Evolutionary conservation across 306 rosid genomes (phyloP).

Genomic region (Lablab purpureus): DNA sequence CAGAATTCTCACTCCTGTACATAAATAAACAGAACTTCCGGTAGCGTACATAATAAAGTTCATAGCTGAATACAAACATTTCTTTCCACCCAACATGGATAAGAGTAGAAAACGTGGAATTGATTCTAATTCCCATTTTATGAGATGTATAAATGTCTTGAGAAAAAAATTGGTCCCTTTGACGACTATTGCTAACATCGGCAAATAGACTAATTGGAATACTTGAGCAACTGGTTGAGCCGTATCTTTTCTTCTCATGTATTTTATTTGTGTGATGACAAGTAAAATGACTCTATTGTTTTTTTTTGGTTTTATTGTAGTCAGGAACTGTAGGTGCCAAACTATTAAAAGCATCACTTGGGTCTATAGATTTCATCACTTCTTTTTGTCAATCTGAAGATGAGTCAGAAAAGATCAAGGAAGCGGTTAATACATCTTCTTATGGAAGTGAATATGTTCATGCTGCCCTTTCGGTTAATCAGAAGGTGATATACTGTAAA

Average conservation of each 20-base stretch:
- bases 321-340: conserved; percentile 66
- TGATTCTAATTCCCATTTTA: neutral
- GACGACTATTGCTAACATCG: neutral
- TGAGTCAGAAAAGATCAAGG: conserved; percentile 76
- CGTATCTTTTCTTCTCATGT: conserved; percentile 15
- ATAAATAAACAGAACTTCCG: neutral
- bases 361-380: conserved; percentile 94
- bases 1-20: neutral
- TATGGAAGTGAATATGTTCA: conserved; percentile 92
- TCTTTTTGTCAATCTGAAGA: conserved; percentile 78
- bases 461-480: conserved; percentile 87
- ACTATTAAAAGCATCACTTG: conserved; percentile 83
- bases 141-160: neutral
- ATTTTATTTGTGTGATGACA: conserved; percentile 32
- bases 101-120: neutral
- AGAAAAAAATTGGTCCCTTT: neutral
- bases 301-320: conserved; percentile 61
- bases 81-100: neutral
- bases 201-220: neutral
- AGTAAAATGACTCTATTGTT: conserved; percentile 43
- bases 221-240: neutral
- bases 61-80: neutral
- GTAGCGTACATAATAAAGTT: neutral
- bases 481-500: conserved; percentile 66
- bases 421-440: conserved; percentile 84